Conservation (phyloP, 2,329 filamentous ascomycete species). For the Calcarisporium arbuscula region DNA sequence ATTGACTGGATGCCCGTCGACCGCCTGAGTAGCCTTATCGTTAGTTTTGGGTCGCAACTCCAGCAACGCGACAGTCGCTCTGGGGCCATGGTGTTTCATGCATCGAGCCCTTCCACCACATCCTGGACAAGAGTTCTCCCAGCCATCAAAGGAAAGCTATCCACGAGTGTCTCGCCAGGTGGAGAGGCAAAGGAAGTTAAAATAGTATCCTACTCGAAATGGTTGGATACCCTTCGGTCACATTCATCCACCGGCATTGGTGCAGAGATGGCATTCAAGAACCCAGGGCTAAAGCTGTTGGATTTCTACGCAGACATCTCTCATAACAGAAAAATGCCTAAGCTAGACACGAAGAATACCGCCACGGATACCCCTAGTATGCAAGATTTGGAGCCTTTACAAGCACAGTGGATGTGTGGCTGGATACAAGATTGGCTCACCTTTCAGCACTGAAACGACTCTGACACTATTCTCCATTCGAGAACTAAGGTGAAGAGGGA, state of each 20-base stretch:
- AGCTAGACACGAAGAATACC: background rate
- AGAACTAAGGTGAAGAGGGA: no score
- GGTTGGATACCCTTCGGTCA: slow-evolving; percentile 1
- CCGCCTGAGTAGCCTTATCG: slow-evolving; percentile 1
- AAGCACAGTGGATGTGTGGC: slow-evolving; percentile 7
- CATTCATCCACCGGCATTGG: background rate
- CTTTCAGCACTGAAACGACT: no score
- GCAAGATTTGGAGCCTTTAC: slow-evolving; percentile 1
- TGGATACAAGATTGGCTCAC: slow-evolving; percentile 3
- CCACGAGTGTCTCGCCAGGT: background rate
- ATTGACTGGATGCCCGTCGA: slow-evolving; percentile 10
- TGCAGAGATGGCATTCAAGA: background rate
- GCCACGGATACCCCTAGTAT: background rate
- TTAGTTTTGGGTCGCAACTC: background rate
- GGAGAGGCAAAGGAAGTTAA: background rate
- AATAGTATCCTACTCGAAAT: background rate
- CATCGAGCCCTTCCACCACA: slow-evolving; percentile 5
- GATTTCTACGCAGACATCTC: slow-evolving; percentile 5
- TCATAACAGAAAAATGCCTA: background rate
- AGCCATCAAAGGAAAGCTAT: background rate
- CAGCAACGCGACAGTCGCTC: background rate
- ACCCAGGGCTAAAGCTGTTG: slow-evolving; percentile 7
- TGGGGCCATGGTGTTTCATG: slow-evolving; percentile 4
- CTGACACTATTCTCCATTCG: no score
- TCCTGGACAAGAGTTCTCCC: slow-evolving; percentile 5